Percentiles rank a stretch among this genome's conserved stretches.
Conservation (phyloP, 2,329 filamentous ascomycete species). For the Ophiostoma triangulosporum region DNA sequence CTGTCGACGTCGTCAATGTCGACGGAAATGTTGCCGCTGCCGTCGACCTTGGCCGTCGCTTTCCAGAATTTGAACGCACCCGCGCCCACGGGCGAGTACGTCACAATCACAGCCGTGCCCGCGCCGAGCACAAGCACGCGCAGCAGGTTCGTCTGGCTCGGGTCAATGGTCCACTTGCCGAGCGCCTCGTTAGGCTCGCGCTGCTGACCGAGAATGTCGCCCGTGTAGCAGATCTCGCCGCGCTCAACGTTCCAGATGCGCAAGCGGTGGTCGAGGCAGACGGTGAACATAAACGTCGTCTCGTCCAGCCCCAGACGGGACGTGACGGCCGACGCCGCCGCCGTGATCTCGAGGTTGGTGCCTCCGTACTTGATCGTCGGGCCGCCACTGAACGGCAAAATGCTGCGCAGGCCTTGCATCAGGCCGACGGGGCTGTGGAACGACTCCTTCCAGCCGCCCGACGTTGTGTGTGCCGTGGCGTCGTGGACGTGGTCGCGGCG, state of each 20-base stretch:
- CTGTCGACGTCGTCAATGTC: constrained; percentile 45
- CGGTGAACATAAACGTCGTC: constrained; percentile 51
- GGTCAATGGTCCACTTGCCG: constrained; percentile 64
- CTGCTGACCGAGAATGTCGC: constrained; percentile 61
- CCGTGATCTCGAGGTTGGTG: constrained; percentile 50
- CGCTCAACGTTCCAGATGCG: constrained; percentile 81
- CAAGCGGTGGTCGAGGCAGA: constrained; percentile 79
- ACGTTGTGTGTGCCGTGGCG: constrained; percentile 14
- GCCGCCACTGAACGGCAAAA: constrained; percentile 53
- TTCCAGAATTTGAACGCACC: constrained; percentile 94
- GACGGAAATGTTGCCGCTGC: constrained; percentile 29
- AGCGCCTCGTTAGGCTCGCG: constrained; percentile 51
- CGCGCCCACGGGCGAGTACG: constrained; percentile 75
- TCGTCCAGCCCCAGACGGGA: constrained; percentile 36
- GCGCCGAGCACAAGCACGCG: constrained; percentile 49
- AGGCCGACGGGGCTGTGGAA: constrained; percentile 64
- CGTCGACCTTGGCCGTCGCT: constrained; percentile 50
- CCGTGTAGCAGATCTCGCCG: constrained; percentile 61
- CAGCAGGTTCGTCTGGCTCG: constrained; percentile 63
- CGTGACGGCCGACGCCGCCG: constrained; percentile 49
- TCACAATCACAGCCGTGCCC: constrained; percentile 50
- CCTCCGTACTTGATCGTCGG: constrained; percentile 51
- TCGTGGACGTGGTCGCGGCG: constrained; percentile 40
- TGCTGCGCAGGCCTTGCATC: constrained; percentile 50
- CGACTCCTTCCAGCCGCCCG: constrained; percentile 50